Evolutionary conservation across 2,329 filamentous ascomycete species (phyloP), one percentile per base, ranked within the genome.

Genomic region (Fusarium sp.): DNA sequence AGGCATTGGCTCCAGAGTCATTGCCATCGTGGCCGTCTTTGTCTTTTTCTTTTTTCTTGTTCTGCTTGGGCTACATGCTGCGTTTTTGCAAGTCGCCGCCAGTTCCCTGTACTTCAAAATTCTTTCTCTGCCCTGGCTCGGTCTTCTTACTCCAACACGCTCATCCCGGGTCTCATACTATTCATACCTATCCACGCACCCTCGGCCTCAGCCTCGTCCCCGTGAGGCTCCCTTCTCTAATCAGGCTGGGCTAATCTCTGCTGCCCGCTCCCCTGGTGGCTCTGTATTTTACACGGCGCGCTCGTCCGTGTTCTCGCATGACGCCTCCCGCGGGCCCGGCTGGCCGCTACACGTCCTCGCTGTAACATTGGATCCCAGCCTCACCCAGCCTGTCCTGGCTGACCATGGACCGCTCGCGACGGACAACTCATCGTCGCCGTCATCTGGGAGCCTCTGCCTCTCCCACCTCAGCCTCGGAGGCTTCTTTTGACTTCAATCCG

Each of bases 331-430:
- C 70, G 61, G 68, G 62, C 67, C 73, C 66, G 71, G 76, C 76
- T 77, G 74, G 74, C 74, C 70, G 65, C 72, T 74, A 71, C 74
- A 71, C 73, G 69, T 76, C 66, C 53, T 64, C 72, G 65, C 68
- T 75, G 74, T 74, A 74, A 75, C 69, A 71, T 23, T 23, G 23
- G 23, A 23, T 75, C 73, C 65, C 71, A 73, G 65, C 72, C 64
- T 72, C 73, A 68, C 50, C 68, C 47, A 64, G 74, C 68, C 69
- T 63, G 62, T 71, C 66, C 65, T 73, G 75, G 74, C 75, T 72
- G 72, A 75, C 74, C 73, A 80, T 81, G 80, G 79, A 81, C 68
- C 80, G 80, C 76, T 75, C 78, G 76, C 79, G 79, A 73, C 78
- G 79, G 59, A 75, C 78, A 65, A 73, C 73, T 50, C 71, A 73